These are phyloP conservation scores for Pneumocystis wakefieldiae DNA, from an alignment of 1,139 yeast genomes.

Conservation along the genomic window DNA sequence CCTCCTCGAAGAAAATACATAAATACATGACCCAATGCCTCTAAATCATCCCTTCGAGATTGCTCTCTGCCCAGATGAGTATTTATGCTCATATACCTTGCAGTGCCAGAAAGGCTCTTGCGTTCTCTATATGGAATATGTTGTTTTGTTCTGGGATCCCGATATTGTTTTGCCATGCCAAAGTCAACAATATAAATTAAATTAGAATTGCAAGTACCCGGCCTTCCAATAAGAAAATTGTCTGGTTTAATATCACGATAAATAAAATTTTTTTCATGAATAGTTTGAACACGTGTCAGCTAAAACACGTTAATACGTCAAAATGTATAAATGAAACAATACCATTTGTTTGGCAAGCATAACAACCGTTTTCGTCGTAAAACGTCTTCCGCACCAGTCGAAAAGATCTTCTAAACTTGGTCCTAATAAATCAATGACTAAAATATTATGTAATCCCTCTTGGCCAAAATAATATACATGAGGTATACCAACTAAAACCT, in stretches of 20 bases:
- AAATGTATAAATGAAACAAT: background rate
- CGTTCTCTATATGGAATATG: slow-evolving; percentile 95
- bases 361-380: slow-evolving; percentile 74
- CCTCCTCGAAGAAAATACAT: slow-evolving; percentile 92
- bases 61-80: slow-evolving; percentile 96
- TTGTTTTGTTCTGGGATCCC: slow-evolving; percentile 87
- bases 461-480: slow-evolving; percentile 94
- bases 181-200: slow-evolving; percentile 47
- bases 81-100: slow-evolving; percentile 93
- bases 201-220: slow-evolving; percentile 36
- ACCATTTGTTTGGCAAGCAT: slow-evolving; percentile 90
- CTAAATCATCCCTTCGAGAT: slow-evolving; percentile 89
- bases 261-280: slow-evolving; percentile 78
- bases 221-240: slow-evolving; percentile 70
- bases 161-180: slow-evolving; percentile 95
- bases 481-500: slow-evolving; percentile 55
- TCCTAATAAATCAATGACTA: slow-evolving; percentile 85
- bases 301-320: background rate
- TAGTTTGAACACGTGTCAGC: slow-evolving; percentile 56
- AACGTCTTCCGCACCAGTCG: slow-evolving; percentile 94
- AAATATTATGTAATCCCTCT: slow-evolving; percentile 87
- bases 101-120: slow-evolving; percentile 88
- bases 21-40: slow-evolving; percentile 85
- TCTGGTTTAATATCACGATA: slow-evolving; percentile 95
- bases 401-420: slow-evolving; percentile 92